Evolutionary conservation across 257 asterid species (phyloP), one percentile per base, ranked within the genome.

Genomic region (Rehmannia glutinosa): DNA sequence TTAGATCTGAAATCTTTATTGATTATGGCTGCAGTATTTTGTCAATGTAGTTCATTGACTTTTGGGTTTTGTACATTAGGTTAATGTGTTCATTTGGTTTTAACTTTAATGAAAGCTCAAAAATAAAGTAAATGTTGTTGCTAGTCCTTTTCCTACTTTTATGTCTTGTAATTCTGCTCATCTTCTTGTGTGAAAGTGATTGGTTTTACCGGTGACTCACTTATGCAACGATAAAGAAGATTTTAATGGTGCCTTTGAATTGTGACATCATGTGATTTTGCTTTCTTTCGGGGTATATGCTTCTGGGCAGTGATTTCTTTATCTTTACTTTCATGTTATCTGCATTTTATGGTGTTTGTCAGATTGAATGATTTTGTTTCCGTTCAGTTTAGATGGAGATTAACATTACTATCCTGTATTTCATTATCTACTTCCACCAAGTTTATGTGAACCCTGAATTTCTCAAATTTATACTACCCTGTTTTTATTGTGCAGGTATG

Each of bases 401-500:
- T 32, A 39, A 8, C 12, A 25, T 6, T 3, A 41, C 25, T n/a
- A 10, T 64, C 59, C 30, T 3, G 32, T 35, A 19, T 38, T 36
- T 53, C 21, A 7, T 60, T 5, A 30, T 45, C 25, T 36, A 51
- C 20, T 47, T 56, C 41, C 30, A 6, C 46, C 39, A 38, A 9
- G 23, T 28, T 49, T 54, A n/a, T 60, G n/a, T 17, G 63, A 30
- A 21, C 49, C 56, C 6, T 42, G 49, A 8, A 15, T 42, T 62
- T 42, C 58, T 45, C 15, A 9, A 24, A 21, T 17, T 32, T 47
- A 54, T 12, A 45, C 32, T 28, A 1, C 52, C 6, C 55, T 39
- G 45, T 28, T 60, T 53, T 62, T 36, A 6, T 54, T 38, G 6
- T 81, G 81, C 91, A 94, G 99, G 79, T 94, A 91, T 62, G 99